Percentiles rank a stretch among this genome's conserved stretches.
Conservation (phyloP, 495 filamentous ascomycete species). For the Endocarpon pusillum region DNA sequence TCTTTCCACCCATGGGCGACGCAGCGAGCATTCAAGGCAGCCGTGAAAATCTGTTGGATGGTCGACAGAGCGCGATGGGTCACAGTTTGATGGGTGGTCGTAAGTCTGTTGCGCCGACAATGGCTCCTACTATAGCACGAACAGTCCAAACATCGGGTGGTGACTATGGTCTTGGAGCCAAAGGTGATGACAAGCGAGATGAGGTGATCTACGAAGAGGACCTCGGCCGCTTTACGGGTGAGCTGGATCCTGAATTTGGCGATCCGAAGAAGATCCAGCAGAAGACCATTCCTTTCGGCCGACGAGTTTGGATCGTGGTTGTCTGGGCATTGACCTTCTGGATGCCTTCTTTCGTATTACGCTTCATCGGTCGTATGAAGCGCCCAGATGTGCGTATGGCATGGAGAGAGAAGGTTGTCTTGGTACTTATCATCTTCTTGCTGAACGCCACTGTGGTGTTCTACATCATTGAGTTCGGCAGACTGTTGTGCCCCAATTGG, state of each 20-base stretch:
- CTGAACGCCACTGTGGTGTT: constrained; percentile 78
- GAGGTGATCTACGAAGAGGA: constrained; percentile 47
- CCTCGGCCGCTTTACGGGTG: constrained; percentile 33
- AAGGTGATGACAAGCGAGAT: constrained; percentile 64
- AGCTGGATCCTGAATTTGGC: constrained; percentile 58
- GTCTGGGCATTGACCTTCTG: constrained; percentile 86
- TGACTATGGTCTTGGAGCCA: constrained; percentile 73
- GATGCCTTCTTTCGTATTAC: constrained; percentile 76
- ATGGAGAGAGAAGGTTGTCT: constrained; percentile 86
- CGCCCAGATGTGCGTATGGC: constrained; percentile 92
- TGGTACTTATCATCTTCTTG: constrained; percentile 63
- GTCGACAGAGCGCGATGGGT: constrained; percentile 42
- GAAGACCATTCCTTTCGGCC: constrained; percentile 37
- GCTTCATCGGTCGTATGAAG: constrained; percentile 85
- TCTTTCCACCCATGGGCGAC: constrained; percentile 47
- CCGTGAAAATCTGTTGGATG: constrained; percentile 50
- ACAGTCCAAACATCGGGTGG: constrained; percentile 38
- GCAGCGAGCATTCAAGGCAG: constrained; percentile 47
- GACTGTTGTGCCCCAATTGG: constrained; percentile 72
- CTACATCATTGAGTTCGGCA: constrained; percentile 79
- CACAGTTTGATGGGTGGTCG: constrained; percentile 30
- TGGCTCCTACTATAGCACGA: constrained; percentile 53
- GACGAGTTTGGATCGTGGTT: constrained; percentile 61
- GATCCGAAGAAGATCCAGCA: constrained; percentile 62
- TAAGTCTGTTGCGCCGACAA: constrained; percentile 38